Percentiles rank a stretch among this genome's conserved stretches.
phyloP scores from a whole-genome alignment of 2,329 filamentous ascomycete species.

The Stenocarpella maydis region DNA sequence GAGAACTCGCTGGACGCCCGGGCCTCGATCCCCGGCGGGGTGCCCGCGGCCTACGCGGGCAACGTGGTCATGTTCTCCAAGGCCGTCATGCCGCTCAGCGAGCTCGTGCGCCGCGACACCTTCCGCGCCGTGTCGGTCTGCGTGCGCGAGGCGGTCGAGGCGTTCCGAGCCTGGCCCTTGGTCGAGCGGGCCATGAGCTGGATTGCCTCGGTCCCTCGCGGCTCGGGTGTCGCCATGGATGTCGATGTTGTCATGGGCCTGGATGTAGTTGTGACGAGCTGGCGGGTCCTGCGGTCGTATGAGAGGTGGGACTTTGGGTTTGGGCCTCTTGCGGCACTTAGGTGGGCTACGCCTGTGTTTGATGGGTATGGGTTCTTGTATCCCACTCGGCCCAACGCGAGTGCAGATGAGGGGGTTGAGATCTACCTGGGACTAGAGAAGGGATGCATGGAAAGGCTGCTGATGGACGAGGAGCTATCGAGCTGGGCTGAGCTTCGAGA shows the following conservation, averaged over 20 bases:
- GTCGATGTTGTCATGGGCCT: constrained; percentile 4
- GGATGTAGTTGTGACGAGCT: constrained; percentile 6
- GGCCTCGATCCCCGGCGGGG: background rate
- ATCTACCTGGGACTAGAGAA: constrained; percentile 23
- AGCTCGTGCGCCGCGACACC: background rate
- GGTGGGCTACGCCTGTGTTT: constrained; percentile 26
- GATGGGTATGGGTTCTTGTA: constrained; percentile 22
- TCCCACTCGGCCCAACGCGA: background rate
- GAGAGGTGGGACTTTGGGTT: constrained; percentile 20
- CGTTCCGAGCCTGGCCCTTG: background rate
- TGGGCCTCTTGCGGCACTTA: background rate
- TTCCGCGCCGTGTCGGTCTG: constrained; percentile 21
- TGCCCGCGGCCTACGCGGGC: background rate
- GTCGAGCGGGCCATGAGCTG: background rate
- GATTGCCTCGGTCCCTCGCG: background rate
- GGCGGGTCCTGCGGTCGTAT: constrained; percentile 19
- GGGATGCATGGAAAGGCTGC: constrained; percentile 11
- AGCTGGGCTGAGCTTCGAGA: constrained; percentile 12
- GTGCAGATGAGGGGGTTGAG: constrained; percentile 17
- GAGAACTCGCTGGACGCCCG: constrained; percentile 24
- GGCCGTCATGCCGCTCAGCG: background rate
- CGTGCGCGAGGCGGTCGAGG: constrained; percentile 6
- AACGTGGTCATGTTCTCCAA: constrained; percentile 29
- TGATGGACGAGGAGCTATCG: constrained; percentile 9
- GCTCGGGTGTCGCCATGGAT: constrained; percentile 16